Conservation (phyloP, 2,329 filamentous ascomycete genomes). For the Fusarium stilboides region DNA sequence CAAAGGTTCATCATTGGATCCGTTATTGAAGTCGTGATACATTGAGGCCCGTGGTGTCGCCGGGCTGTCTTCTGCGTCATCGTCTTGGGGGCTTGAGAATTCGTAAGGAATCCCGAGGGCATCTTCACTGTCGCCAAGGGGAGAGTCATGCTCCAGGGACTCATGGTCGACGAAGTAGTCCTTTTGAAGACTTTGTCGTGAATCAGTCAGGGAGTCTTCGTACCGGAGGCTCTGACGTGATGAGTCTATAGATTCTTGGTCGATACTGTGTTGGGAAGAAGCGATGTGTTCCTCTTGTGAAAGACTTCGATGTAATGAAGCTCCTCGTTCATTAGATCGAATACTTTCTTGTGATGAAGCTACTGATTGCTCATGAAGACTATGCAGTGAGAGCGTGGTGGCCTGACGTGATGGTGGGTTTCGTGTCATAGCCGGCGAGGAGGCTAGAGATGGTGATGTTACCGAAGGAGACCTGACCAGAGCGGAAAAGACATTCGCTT, state of each 20-base stretch:
- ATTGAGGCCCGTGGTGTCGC: constrained; percentile 70
- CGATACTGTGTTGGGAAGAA: constrained; percentile 27
- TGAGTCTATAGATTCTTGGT: constrained; percentile 39
- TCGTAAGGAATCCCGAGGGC: constrained; percentile 72
- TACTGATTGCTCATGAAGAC: constrained; percentile 47
- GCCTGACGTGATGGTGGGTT: constrained; percentile 55
- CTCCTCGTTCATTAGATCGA: constrained; percentile 38
- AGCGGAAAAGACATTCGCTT: constrained; percentile 75
- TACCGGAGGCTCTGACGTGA: constrained; percentile 31
- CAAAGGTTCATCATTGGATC: constrained; percentile 46
- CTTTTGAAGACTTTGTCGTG: constrained; percentile 48
- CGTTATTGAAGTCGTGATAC: constrained; percentile 56
- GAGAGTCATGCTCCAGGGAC: constrained; percentile 44
- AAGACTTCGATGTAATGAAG: constrained; percentile 46
- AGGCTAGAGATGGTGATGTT: constrained; percentile 58
- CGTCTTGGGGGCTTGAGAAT: constrained; percentile 56
- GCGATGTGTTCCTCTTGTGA: constrained; percentile 6
- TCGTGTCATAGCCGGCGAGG: constrained; percentile 67
- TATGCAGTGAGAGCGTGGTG: constrained; percentile 50
- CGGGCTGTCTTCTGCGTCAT: constrained; percentile 56
- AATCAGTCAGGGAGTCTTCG: constrained; percentile 41
- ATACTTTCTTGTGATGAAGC: constrained; percentile 49
- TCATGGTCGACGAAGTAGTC: constrained; percentile 45
- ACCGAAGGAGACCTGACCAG: constrained; percentile 71
- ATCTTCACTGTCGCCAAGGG: constrained; percentile 67